Conservation (phyloP, 192 early-diverging fungal species). For the Hyaloraphidium curvatum region DNA sequence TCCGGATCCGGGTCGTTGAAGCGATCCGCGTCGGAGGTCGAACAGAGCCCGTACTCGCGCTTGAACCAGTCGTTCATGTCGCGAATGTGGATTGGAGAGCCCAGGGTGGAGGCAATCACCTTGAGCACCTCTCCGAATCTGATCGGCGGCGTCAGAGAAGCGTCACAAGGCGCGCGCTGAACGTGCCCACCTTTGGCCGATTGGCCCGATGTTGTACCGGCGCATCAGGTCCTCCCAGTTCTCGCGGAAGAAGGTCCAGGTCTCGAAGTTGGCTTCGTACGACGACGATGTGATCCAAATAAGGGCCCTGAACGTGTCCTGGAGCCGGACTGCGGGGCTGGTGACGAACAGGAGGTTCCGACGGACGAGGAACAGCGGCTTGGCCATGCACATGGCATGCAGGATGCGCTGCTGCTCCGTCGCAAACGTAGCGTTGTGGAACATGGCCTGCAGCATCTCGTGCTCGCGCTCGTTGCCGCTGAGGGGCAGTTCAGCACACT, state of each 20-base stretch:
- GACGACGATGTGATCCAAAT: conserved; percentile 1
- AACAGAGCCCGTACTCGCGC: too few relatives aligned
- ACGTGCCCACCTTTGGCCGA: too few relatives aligned
- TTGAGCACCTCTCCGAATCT: conserved; percentile 12
- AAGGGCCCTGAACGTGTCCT: conserved; percentile 4
- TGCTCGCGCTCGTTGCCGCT: conserved; percentile 12
- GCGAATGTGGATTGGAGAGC: too few relatives aligned
- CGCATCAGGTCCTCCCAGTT: conserved; percentile 8
- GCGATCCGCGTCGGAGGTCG: conserved; percentile 12
- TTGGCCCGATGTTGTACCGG: conserved; percentile 1
- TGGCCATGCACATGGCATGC: conserved; percentile 9
- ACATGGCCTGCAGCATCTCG: conserved; percentile 12
- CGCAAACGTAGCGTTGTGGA: conserved; percentile 10
- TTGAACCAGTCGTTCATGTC: too few relatives aligned
- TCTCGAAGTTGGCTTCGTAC: conserved; percentile 6
- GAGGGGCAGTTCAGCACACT: not conserved
- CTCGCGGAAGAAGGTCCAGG: conserved; percentile 15
- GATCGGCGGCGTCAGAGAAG: too few relatives aligned
- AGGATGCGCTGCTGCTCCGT: conserved; percentile 12
- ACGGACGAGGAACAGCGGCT: conserved; percentile 7
- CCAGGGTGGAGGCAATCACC: conserved; percentile 7
- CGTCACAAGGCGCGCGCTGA: too few relatives aligned
- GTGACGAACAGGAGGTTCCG: conserved; percentile 11
- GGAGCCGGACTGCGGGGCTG: conserved; percentile 9
- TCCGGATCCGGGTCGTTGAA: conserved; percentile 10